A percentile compares a stretch with the other conserved stretches of the same genome.
Evolutionary conservation across 2,329 filamentous ascomycete species (phyloP).

Genomic region (Botryosphaeria dothidea): DNA sequence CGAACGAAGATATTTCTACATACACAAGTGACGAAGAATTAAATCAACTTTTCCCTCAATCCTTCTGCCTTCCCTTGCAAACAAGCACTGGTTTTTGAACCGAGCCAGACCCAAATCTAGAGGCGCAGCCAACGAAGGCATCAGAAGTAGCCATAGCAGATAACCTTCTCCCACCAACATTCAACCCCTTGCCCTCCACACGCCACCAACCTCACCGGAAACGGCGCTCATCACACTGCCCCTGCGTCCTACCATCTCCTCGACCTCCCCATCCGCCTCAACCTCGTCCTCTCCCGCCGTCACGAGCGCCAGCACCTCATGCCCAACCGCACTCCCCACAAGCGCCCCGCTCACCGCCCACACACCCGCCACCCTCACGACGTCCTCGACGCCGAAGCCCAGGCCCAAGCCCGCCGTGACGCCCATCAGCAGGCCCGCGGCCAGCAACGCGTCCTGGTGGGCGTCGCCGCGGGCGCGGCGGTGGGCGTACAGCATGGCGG

Average conservation of each 20-base stretch:
- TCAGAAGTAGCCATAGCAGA: too few species aligned
- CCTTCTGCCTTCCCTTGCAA: too few species aligned
- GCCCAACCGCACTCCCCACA: not conserved
- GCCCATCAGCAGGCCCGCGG: slow-evolving; percentile 4
- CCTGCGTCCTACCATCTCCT: slow-evolving; percentile 3
- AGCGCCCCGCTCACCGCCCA: not conserved
- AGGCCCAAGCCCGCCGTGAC: not conserved
- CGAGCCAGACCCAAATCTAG: too few species aligned
- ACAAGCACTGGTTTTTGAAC: too few species aligned
- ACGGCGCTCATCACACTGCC: not conserved
- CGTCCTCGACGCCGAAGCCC: not conserved
- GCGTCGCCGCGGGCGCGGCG: slow-evolving; percentile 1
- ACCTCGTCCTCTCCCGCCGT: not conserved
- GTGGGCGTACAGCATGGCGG: not conserved
- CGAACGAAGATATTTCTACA: too few species aligned
- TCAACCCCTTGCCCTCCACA: slow-evolving; percentile 11
- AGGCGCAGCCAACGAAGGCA: too few species aligned
- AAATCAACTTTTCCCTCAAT: too few species aligned
- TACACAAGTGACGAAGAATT: too few species aligned
- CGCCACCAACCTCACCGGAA: not conserved
- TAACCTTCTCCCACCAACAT: too few species aligned
- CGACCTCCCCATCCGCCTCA: not conserved
- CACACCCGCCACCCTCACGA: not conserved
- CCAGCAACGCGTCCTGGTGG: slow-evolving; percentile 1
- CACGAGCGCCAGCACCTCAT: slow-evolving; percentile 3